These are phyloP conservation scores for Neofusicoccum sp. DNA, from an alignment of 2,329 filamentous ascomycete species.

Conservation along the genomic window DNA sequence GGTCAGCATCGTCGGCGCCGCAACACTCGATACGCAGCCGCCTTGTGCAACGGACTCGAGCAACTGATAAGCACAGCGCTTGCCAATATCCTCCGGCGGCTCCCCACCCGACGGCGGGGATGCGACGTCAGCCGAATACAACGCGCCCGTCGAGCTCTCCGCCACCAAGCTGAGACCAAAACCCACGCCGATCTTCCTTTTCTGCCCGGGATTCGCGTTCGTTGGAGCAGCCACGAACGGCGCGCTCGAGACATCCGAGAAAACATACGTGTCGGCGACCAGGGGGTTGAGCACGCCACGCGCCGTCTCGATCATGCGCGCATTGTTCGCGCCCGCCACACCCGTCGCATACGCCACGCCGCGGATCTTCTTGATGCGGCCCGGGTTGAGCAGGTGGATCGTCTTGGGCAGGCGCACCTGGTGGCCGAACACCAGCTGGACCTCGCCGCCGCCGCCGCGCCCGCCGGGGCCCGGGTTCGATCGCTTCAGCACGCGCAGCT, in stretches of 20 bases:
- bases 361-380: constrained; percentile 81
- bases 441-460: constrained; percentile 79
- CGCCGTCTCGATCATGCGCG: constrained; percentile 88
- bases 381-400: constrained; percentile 79
- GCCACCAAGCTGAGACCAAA: constrained; percentile 90
- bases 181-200: constrained; percentile 71
- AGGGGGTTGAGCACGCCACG: constrained; percentile 83
- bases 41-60: constrained; percentile 79
- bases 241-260: constrained; percentile 63
- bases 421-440: constrained; percentile 91
- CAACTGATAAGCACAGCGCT: constrained; percentile 82
- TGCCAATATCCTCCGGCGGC: constrained; percentile 87
- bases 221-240: constrained; percentile 67
- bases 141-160: constrained; percentile 80
- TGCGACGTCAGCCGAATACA: constrained; percentile 83
- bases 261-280: constrained; percentile 86
- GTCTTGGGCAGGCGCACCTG: constrained; percentile 94
- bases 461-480: constrained; percentile 72
- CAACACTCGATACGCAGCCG: constrained; percentile 73
- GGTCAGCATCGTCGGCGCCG: constrained; percentile 72
- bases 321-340: constrained; percentile 89
- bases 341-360: constrained; percentile 94
- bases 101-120: constrained; percentile 74
- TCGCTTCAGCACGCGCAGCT: constrained; percentile 75
- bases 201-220: constrained; percentile 57